These are phyloP conservation scores for Hypoxylon rubiginosum DNA, from an alignment of 2,329 filamentous ascomycete species.

Conservation along the genomic window DNA sequence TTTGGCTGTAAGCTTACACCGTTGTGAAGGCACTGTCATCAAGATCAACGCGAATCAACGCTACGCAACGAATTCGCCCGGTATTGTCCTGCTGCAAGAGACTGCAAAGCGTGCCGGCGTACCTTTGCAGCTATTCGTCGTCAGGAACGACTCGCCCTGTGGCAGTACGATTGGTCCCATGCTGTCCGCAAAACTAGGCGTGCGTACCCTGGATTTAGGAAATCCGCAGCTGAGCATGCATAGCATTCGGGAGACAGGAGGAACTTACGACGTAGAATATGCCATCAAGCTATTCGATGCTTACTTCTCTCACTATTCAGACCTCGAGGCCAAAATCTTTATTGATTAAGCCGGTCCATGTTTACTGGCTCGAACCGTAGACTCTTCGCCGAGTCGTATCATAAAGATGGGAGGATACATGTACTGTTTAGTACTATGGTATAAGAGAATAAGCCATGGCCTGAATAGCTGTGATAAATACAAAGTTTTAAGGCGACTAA, in stretches of 20 bases:
- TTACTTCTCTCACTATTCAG: constrained; percentile 89
- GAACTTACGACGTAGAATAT: constrained; percentile 87
- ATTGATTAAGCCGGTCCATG: constrained; percentile 72
- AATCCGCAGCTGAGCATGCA: constrained; percentile 98
- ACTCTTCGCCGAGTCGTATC: neutral
- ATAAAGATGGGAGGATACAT: neutral
- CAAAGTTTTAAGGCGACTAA: neutral
- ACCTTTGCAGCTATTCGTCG: constrained; percentile 94
- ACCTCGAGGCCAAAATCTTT: constrained; percentile 83
- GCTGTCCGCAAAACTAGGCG: constrained; percentile 86
- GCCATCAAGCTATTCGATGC: constrained; percentile 87
- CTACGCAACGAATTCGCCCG: constrained; percentile 96
- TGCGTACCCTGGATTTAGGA: constrained; percentile 90
- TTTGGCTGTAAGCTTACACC: constrained; percentile 11
- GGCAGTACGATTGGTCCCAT: constrained; percentile 99
- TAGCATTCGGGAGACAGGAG: constrained; percentile 93
- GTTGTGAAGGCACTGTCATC: constrained; percentile 75
- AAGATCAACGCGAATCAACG: constrained; percentile 98
- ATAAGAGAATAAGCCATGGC: neutral
- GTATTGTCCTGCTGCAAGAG: constrained; percentile 93
- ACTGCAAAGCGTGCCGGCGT: constrained; percentile 80
- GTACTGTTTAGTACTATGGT: neutral
- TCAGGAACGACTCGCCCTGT: constrained; percentile 94
- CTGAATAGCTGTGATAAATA: neutral
- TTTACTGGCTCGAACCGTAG: neutral